Evolutionary conservation across 2,329 filamentous ascomycete genomes (phyloP).

Genomic region (Pseudocercospora fijiensis): DNA sequence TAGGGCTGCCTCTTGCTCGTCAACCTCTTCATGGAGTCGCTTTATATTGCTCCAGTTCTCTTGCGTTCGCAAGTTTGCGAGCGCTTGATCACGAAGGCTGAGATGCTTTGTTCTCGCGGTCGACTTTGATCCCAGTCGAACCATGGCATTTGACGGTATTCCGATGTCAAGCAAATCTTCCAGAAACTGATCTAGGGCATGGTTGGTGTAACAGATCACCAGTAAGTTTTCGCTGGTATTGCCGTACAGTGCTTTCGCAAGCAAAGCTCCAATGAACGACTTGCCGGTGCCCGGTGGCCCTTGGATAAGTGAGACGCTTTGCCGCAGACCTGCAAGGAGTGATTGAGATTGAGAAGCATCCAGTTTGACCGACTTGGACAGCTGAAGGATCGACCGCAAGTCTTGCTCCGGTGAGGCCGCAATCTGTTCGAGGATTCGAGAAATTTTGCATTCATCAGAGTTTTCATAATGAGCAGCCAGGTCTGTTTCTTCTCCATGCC

Average conservation of each 20-base stretch:
- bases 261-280: neutral
- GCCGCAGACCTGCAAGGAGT: slow-evolving; percentile 25
- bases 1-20: neutral
- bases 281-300: neutral
- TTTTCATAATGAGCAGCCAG: neutral
- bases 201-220: neutral
- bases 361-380: slow-evolving; percentile 41
- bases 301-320: neutral
- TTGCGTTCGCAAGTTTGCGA: neutral
- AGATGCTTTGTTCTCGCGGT: slow-evolving; percentile 52
- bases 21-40: neutral
- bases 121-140: slow-evolving; percentile 61
- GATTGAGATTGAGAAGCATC: slow-evolving; percentile 43
- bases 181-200: neutral
- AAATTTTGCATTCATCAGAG: neutral
- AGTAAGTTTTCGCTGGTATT: neutral
- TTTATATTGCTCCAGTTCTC: neutral
- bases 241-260: neutral
- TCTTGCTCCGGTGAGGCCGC: slow-evolving; percentile 27
- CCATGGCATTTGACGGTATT: slow-evolving; percentile 50
- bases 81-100: slow-evolving; percentile 60
- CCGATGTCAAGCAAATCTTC: slow-evolving; percentile 55
- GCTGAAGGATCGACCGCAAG: slow-evolving; percentile 37
- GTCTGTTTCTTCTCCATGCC: neutral
- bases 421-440: neutral